Base-by-base conservation (phyloP, 345 rosid genomes). In the Erucastrum elatum region DNA sequence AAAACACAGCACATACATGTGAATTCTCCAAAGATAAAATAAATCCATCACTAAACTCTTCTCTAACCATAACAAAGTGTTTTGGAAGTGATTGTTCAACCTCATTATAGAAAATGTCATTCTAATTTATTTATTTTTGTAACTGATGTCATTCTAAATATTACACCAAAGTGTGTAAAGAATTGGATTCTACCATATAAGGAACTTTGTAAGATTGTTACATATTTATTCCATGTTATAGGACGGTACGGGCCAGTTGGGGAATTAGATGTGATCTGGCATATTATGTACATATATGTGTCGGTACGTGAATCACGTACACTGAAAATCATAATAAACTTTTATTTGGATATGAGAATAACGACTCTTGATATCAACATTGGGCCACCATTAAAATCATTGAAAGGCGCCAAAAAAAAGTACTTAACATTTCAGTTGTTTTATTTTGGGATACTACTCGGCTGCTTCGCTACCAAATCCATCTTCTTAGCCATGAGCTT, bases 201-300 rank as follows among this genome's bases (percentile, higher is more conserved):
- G 12, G 16, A 46, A 56, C 51, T 71, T 3, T 8, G 49, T 71
- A 56, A 56, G 27, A 55, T 64, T 37, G 59, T 77, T 35, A 77
- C 75, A 17, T 77, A 63, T 70, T 35, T 51, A 77, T 70, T 77
- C 70, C 65, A 63, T 70, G 44, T 37, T 70, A 8, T 35, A 77
- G 81, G 81, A 77, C 71, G 8, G 81, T 77, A 77, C 81, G 81
- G 76, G 29, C 61, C 1, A 55, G 37, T 77, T 71, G 76, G 7
- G 9, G 61, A 77, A 56, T 39, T 17, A 56, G 37, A 71, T 71
- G 67, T 71, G 67, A 55, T 65, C 12, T 65, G 27, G 72, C 76
- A 39, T 64, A 64, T 77, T 41, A 64, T 27, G 37, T 68, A 68
- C 55, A 35, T 59, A 37, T 71, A 29, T 30, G 51, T 71, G 81